phyloP scores from a whole-genome alignment of 2,329 filamentous ascomycete species.

The Penicillium crustosum region DNA sequence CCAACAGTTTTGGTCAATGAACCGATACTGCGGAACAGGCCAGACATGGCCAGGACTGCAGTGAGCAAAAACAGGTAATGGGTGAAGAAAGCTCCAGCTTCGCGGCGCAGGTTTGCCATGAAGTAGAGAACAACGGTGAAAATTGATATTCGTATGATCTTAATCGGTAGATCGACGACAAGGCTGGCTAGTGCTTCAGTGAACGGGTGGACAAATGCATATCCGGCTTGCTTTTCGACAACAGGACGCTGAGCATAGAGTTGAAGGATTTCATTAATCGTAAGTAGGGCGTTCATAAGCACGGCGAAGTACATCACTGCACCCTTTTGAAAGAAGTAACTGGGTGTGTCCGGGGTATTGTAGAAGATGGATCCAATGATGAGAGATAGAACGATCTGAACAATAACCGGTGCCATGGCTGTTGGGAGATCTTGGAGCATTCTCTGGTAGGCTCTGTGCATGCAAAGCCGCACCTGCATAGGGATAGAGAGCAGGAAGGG shows the following conservation, averaged over 20 bases:
- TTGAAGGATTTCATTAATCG: constrained; percentile 45
- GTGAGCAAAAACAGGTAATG: constrained; percentile 55
- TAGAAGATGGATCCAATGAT: constrained; percentile 80
- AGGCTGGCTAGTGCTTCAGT: constrained; percentile 19
- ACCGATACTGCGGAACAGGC: constrained; percentile 54
- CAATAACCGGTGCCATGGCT: constrained; percentile 61
- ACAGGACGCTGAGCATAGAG: constrained; percentile 27
- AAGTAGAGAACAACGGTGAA: constrained; percentile 86
- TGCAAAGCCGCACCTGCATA: constrained; percentile 73
- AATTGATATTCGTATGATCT: constrained; percentile 66
- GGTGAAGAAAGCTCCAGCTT: constrained; percentile 78
- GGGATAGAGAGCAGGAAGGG: constrained; percentile 74
- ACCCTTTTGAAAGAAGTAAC: constrained; percentile 72
- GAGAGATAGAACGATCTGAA: constrained; percentile 70
- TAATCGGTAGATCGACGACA: constrained; percentile 62
- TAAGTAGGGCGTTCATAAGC: constrained; percentile 76
- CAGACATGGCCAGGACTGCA: constrained; percentile 50
- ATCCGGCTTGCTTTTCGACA: constrained; percentile 33
- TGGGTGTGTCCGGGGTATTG: constrained; percentile 63
- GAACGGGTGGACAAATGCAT: constrained; percentile 33
- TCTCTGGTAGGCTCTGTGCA: constrained; percentile 75
- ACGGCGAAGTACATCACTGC: constrained; percentile 82
- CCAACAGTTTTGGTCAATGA: constrained; percentile 43
- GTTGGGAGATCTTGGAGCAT: constrained; percentile 72
- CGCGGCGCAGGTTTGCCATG: constrained; percentile 74